Conservation (phyloP, 148 eudicot genomes). For the Persicaria maculosa region DNA sequence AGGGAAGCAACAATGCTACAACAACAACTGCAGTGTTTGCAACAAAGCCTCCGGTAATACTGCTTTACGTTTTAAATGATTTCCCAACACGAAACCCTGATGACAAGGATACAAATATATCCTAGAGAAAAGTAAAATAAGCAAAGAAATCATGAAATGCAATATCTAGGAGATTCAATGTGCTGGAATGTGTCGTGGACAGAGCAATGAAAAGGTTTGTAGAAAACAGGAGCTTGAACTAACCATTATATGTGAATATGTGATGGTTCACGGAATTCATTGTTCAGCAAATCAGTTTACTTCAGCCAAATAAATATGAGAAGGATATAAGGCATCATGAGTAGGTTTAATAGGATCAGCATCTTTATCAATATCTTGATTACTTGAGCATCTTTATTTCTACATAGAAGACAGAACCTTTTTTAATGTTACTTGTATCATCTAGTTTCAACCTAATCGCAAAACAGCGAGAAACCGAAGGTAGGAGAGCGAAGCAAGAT, state of each 20-base stretch:
- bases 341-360: background rate
- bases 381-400: no score
- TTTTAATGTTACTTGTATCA: no score
- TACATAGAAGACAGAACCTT: no score
- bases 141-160: background rate
- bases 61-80: background rate
- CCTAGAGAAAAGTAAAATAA: background rate
- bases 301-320: background rate
- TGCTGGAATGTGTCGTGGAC: background rate
- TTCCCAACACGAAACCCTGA: background rate
- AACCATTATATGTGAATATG: no score
- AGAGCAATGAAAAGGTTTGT: background rate
- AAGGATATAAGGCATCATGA: background rate
- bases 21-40: slow-evolving; percentile 7
- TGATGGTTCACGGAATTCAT: background rate
- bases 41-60: slow-evolving; percentile 5
- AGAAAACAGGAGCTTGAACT: background rate
- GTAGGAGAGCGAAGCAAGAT: background rate
- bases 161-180: background rate
- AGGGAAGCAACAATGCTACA: slow-evolving; percentile 6
- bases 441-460: no score
- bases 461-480: background rate
- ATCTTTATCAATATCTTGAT: no score
- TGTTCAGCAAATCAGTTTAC: background rate
- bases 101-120: background rate